Evolutionary conservation across 2,329 filamentous ascomycete genomes (phyloP).

Genomic region (Aspergillus piperis): DNA sequence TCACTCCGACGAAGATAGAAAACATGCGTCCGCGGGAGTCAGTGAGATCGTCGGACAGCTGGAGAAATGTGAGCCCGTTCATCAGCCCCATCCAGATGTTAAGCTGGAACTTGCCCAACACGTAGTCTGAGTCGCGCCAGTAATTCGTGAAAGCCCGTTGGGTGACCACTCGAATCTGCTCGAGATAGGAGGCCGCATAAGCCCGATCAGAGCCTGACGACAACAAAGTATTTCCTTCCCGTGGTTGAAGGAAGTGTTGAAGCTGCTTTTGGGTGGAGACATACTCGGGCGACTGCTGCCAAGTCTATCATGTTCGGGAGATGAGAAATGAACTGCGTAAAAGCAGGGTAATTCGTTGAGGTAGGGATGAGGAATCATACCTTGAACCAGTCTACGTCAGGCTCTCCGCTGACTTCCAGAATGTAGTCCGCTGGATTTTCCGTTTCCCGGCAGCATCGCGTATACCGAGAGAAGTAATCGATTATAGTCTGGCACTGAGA

Average conservation of each 20-base stretch:
- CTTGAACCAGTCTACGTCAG: too few relatives aligned
- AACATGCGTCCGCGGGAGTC: slow-evolving; percentile 7
- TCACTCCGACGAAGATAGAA: slow-evolving; percentile 9
- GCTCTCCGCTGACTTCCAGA: slow-evolving; percentile 36
- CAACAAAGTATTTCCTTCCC: not conserved
- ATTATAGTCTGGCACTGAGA: slow-evolving; percentile 15
- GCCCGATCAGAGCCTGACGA: not conserved
- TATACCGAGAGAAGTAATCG: slow-evolving; percentile 7
- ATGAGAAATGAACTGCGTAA: too few relatives aligned
- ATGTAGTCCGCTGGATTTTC: slow-evolving; percentile 13
- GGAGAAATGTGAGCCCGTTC: slow-evolving; percentile 13
- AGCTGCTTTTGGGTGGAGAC: too few relatives aligned
- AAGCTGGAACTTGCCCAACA: slow-evolving; percentile 8
- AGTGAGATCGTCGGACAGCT: not conserved
- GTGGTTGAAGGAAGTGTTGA: too few relatives aligned
- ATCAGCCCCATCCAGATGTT: slow-evolving; percentile 13
- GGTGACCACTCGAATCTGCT: slow-evolving; percentile 64
- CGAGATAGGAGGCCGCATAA: slow-evolving; percentile 40
- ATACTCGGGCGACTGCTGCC: too few relatives aligned
- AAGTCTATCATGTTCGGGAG: too few relatives aligned
- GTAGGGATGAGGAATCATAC: too few relatives aligned
- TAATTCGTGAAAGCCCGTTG: slow-evolving; percentile 16
- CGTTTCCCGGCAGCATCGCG: not conserved
- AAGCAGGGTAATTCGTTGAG: too few relatives aligned
- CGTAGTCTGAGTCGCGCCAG: slow-evolving; percentile 20